These are phyloP conservation scores for Diaporthe citriasiana DNA, from an alignment of 2,329 filamentous ascomycete genomes.

Conservation along the genomic window DNA sequence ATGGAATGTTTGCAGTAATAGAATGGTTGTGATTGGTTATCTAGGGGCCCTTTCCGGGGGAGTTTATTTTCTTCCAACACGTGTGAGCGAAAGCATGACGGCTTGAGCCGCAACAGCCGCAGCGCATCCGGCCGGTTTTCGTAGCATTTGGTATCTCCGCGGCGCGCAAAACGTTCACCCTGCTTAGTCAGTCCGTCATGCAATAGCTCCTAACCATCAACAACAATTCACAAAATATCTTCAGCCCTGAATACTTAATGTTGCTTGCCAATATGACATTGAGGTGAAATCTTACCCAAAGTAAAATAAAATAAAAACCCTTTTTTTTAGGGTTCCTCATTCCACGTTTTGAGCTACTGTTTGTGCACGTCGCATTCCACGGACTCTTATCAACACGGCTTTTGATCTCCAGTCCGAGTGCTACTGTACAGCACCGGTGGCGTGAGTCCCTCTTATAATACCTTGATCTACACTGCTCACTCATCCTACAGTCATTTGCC, in stretches of 20 bases:
- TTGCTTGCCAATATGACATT: no score
- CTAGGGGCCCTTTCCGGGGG: background rate
- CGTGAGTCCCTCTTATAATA: background rate
- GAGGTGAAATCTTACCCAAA: background rate
- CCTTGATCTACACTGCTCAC: no score
- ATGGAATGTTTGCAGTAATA: background rate
- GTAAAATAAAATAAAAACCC: no score
- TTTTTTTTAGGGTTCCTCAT: no score
- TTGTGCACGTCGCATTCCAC: background rate
- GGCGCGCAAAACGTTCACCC: background rate
- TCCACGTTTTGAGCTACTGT: background rate
- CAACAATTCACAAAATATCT: background rate
- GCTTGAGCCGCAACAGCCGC: constrained; percentile 14
- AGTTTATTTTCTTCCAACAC: background rate
- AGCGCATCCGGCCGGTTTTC: constrained; percentile 31
- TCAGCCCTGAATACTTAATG: no score
- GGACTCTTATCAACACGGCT: background rate
- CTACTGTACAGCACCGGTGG: background rate
- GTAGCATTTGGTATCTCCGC: constrained; percentile 23
- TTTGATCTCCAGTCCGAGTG: background rate
- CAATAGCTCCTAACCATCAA: background rate
- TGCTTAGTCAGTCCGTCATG: background rate
- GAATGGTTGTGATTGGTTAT: constrained; percentile 19
- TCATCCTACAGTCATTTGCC: no score
- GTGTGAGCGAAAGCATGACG: background rate